phyloP scores from a whole-genome alignment of 83 land plant species.

The Picea engelmannii region DNA sequence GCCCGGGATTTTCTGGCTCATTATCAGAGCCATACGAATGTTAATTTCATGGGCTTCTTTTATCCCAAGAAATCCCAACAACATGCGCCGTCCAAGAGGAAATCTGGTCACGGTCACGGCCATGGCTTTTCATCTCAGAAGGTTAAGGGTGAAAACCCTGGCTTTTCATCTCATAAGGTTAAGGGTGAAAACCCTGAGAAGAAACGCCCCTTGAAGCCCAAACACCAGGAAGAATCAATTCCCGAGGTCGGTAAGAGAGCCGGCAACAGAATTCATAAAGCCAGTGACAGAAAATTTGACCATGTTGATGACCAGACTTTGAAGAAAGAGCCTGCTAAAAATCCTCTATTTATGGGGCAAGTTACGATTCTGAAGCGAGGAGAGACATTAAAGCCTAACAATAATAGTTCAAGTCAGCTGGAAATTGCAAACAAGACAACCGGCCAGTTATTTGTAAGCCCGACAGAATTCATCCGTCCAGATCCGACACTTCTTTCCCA shows the following conservation, averaged over 20 bases:
- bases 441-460: background rate
- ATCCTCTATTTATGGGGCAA: background rate
- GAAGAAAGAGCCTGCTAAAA: background rate
- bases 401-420: background rate
- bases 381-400: background rate
- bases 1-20: background rate
- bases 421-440: background rate
- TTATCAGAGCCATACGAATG: background rate
- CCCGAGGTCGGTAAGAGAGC: no score
- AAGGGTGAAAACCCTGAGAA: background rate
- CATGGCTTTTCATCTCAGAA: background rate
- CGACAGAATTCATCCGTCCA: background rate
- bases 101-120: background rate
- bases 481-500: no score
- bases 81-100: background rate
- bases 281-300: no score
- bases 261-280: no score
- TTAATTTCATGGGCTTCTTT: background rate
- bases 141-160: background rate
- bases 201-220: background rate
- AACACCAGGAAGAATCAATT: no score
- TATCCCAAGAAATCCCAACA: background rate
- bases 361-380: no score
- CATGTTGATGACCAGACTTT: no score
- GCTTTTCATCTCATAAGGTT: no score